Conservation (phyloP, 164 flowering plant genomes). For the Dillenia turbinata region DNA sequence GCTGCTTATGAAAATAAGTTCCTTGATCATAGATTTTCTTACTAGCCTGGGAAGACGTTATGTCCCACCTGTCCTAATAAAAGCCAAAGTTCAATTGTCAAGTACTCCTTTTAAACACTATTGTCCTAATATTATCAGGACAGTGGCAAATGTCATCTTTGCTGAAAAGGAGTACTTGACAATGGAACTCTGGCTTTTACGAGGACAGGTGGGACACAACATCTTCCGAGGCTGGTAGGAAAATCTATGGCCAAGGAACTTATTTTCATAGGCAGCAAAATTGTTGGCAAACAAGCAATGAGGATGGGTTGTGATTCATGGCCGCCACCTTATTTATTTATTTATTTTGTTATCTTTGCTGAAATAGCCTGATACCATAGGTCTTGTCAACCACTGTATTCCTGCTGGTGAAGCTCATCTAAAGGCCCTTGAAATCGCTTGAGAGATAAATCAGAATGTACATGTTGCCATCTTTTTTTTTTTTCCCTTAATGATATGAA, state of each 20-base stretch:
- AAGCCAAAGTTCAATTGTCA: not conserved
- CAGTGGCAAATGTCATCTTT: too few relatives aligned
- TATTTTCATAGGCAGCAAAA: slow-evolving; percentile 77
- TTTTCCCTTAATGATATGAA: too few relatives aligned
- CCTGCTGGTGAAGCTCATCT: slow-evolving; percentile 72
- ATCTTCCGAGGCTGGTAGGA: slow-evolving; percentile 89
- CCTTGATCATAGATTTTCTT: slow-evolving; percentile 78
- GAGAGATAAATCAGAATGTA: slow-evolving; percentile 81
- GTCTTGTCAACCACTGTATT: slow-evolving; percentile 75
- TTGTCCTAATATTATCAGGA: too few relatives aligned
- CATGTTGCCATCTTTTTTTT: not conserved
- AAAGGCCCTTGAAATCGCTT: slow-evolving; percentile 89
- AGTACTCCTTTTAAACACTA: slow-evolving; percentile 2
- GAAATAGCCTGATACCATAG: slow-evolving; percentile 28
- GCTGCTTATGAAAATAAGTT: slow-evolving; percentile 85
- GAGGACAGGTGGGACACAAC: slow-evolving; percentile 95
- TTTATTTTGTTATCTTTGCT: not conserved
- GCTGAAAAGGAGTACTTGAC: not conserved
- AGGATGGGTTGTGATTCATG: slow-evolving; percentile 42
- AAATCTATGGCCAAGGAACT: slow-evolving; percentile 81
- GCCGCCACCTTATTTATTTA: not conserved
- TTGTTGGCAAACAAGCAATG: slow-evolving; percentile 63
- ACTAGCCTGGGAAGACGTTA: slow-evolving; percentile 85
- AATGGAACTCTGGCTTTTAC: slow-evolving; percentile 4
- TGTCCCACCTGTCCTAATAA: slow-evolving; percentile 88